Percentiles rank a stretch among this genome's conserved stretches.
These are phyloP conservation scores for Cyberlindnera amylophila DNA, from an alignment of 805 yeast species.

Conservation along the genomic window DNA sequence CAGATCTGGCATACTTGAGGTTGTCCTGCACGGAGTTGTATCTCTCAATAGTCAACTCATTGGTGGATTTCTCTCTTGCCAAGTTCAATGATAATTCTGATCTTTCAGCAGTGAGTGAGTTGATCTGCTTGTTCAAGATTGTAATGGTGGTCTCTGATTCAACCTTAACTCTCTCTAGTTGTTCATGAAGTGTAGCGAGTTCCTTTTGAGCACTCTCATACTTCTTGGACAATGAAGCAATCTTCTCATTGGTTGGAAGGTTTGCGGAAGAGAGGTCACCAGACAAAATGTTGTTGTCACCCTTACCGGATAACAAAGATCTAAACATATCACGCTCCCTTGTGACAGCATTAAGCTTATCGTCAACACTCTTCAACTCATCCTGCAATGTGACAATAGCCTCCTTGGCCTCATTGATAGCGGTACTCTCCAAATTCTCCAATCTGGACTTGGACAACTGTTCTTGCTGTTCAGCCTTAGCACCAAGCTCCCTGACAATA, in stretches of 20 bases:
- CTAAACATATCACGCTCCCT: constrained; percentile 72
- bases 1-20: constrained; percentile 38
- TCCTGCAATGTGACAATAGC: constrained; percentile 63
- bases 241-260: constrained; percentile 5
- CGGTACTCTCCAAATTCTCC: constrained; percentile 41
- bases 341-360: constrained; percentile 48
- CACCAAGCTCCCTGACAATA: constrained; percentile 68
- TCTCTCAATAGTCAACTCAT: constrained; percentile 51
- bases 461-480: constrained; percentile 65
- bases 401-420: constrained; percentile 60
- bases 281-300: constrained; percentile 15
- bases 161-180: constrained; percentile 27
- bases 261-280: constrained; percentile 14
- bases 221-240: constrained; percentile 14
- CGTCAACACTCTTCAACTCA: constrained; percentile 48
- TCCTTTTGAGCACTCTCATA: constrained; percentile 16
- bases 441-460: constrained; percentile 30
- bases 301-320: constrained; percentile 25
- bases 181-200: constrained; percentile 13
- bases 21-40: constrained; percentile 38
- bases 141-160: constrained; percentile 43
- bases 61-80: constrained; percentile 52
- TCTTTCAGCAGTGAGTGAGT: constrained; percentile 36
- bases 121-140: constrained; percentile 46
- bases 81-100: constrained; percentile 46